Evolutionary conservation across 23 red algal genomes (phyloP).

Genomic region (Gracilaria domingensis): DNA sequence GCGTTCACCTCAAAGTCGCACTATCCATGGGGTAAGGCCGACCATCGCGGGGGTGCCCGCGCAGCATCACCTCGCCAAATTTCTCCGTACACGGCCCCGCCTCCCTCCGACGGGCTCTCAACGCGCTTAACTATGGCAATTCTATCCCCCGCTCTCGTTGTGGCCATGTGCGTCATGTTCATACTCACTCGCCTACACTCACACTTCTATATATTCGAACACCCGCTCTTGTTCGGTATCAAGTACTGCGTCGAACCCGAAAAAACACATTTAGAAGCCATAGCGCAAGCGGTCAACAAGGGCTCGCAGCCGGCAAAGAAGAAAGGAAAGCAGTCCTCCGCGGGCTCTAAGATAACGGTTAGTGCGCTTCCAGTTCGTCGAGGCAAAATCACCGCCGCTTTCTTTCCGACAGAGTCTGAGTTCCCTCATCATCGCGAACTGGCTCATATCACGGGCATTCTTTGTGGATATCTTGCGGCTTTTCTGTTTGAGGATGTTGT

Average conservation of each 20-base stretch:
- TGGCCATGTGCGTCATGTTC: conserved; percentile 66
- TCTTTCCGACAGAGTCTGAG: conserved; percentile 53
- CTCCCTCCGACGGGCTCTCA: no score
- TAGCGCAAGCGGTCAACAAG: background rate
- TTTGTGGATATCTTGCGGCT: conserved; percentile 47
- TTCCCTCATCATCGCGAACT: conserved; percentile 51
- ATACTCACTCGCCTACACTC: conserved; percentile 50
- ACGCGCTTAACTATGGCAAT: conserved; percentile 49
- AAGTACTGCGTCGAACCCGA: conserved; percentile 66
- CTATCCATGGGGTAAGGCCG: no score
- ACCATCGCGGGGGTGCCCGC: no score
- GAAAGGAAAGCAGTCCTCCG: conserved; percentile 27
- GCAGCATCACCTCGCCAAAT: no score
- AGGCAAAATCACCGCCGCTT: background rate
- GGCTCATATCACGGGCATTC: conserved; percentile 22
- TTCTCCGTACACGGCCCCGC: no score
- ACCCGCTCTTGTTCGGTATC: conserved; percentile 63
- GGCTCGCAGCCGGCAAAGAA: conserved; percentile 4
- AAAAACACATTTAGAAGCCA: background rate
- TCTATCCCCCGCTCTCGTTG: conserved; percentile 60
- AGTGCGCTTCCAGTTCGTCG: conserved; percentile 52
- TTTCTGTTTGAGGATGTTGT: conserved; percentile 48
- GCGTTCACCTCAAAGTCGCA: no score
- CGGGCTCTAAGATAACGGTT: conserved; percentile 23
- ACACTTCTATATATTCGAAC: conserved; percentile 60